phyloP scores from a whole-genome alignment of 2,329 filamentous ascomycete genomes.

The Stemphylium lycopersici region DNA sequence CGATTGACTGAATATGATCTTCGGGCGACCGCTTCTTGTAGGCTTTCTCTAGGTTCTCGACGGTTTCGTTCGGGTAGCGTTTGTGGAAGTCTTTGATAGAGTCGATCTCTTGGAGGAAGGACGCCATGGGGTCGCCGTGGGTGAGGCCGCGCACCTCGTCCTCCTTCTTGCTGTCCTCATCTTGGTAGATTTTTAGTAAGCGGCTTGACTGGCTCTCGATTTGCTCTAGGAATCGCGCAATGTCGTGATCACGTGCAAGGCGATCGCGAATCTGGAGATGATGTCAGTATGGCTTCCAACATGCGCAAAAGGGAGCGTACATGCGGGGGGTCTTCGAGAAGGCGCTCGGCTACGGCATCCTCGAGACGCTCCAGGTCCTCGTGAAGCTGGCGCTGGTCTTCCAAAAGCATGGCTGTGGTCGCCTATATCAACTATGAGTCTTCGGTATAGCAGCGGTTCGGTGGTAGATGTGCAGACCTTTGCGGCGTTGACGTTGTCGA shows the following conservation, averaged over 20 bases:
- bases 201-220: constrained; percentile 85
- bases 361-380: constrained; percentile 97
- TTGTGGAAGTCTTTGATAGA: constrained; percentile 87
- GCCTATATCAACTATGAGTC: constrained; percentile 28
- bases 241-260: constrained; percentile 88
- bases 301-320: constrained; percentile 56
- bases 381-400: constrained; percentile 92
- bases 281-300: constrained; percentile 8
- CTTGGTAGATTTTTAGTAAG: constrained; percentile 82
- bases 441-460: constrained; percentile 14
- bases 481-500: constrained; percentile 23
- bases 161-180: constrained; percentile 72
- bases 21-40: constrained; percentile 76
- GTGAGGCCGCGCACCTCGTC: constrained; percentile 85
- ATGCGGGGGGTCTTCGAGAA: constrained; percentile 86
- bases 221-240: constrained; percentile 82
- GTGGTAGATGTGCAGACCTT: constrained; percentile 29
- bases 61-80: constrained; percentile 89
- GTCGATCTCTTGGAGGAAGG: constrained; percentile 85
- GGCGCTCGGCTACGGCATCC: constrained; percentile 88
- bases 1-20: constrained; percentile 65
- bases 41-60: constrained; percentile 91
- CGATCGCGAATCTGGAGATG: constrained; percentile 80
- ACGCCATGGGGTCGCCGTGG: constrained; percentile 83
- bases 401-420: constrained; percentile 70